Evolutionary conservation across 768 basidiomycete genomes (phyloP), one percentile per base, ranked within the genome.

Genomic region (Royoungia palumana): DNA sequence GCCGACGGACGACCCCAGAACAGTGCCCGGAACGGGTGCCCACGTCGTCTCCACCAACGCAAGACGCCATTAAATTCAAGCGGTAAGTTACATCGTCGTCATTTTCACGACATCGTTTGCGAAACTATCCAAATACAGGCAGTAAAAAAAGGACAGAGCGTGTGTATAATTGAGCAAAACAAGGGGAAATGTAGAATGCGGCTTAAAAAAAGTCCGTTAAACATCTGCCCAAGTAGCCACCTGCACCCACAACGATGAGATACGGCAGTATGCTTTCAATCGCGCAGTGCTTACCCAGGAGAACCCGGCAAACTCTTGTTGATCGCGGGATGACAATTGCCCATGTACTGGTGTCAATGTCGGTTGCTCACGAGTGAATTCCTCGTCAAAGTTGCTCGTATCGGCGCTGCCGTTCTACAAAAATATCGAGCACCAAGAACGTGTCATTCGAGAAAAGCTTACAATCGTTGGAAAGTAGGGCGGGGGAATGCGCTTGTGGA

Each of bases 391-490:
- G 72, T 96, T 92, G 65, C 85, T 89, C 40, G 88, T 90, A 72
- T 91, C 89, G 35, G 88, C 86, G 54, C 83, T 87, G 56, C 88
- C 88, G 49, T 82, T 90, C 88, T 91, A 58, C 32, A 39, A 10
- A 27, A 44, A 27, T 21, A 44, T 53, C 4, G 58, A 28, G 40
- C 42, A 63, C 47, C 28, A 27, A 48, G 4, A 28, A 34, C n/a
- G 2, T 30, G 25, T 22, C 25, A 41, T 47, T 22, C 2, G 14
- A 5, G n/a, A 44, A n/a, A 41, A 8, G 70, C 90, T 66, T 63
- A 92, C 94, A 62, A 99, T 92, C 3, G 86, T 89, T 14, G 96
- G 96, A 82, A 92, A 94, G 75, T 97, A 99, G 4, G 95, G 91
- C 19, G 94, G 90, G 19, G 94, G 94, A 61, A 98, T 93, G 51